Evolutionary conservation across 2,329 filamentous ascomycete species (phyloP), one percentile per base, ranked within the genome.

Genomic region (Periconia digitata): DNA sequence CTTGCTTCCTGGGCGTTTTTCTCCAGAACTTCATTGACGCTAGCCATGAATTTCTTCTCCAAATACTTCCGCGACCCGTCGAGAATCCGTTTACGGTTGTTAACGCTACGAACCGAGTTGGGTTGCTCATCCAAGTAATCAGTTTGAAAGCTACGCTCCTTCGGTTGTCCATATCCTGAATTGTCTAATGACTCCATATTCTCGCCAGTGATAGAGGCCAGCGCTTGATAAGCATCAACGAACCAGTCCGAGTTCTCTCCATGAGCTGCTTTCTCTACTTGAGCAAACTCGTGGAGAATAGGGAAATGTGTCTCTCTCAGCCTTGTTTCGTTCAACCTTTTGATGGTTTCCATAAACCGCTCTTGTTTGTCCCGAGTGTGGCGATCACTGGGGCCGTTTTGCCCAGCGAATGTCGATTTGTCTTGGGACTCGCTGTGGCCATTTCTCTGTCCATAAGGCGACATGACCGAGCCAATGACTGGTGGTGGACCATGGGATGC

Each of bases 1-100:
- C 89, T 89, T 23, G 94, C 92, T 66, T 96, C 92, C 46, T 87
- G 84, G 2, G 92, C 91, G 66, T 94, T 90, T 70, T 88, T 95
- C 34, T 83, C 80, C 51, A 99, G 87, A 35, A 88, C 77, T 8
- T 78, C 80, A 66, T 96, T 89, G 32, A 97, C 80, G 57, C 92
- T 85, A 41, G 79, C 78, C 66, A 88, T 85, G 70, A 95, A 96
- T 55, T 87, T 82, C 61, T 84, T 85, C 72, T 97, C 92, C 21
- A 97, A 75, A 70, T 88, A 95, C 13, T 72, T 75, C 53, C 89
- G 87, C 43, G 91, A 90, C 2, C 92, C 92, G 43, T 84, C 79
- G 13, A 96, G 78, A 45, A 96, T 92, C 43, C 82, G 82, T 71
- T 87, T 92, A 58, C 89, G 86, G 67, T 95, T 84, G 22, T 79